Evolutionary conservation across 2,329 filamentous ascomycete genomes (phyloP), one percentile per base, ranked within the genome.

Genomic region (Calonectria montana): DNA sequence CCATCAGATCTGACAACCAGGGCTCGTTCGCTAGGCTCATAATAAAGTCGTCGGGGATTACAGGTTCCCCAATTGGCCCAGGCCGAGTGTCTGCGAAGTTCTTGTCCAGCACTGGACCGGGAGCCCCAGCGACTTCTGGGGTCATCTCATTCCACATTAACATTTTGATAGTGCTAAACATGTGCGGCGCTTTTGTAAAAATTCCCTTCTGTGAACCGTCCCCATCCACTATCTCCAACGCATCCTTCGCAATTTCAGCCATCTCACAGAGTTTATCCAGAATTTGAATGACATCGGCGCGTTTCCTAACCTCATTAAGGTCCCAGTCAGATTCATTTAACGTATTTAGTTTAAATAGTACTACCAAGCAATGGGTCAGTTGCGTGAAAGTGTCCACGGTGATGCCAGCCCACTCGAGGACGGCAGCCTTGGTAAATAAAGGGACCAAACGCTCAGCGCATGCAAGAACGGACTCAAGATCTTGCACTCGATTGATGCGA

Each of bases 301-400:
- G 59, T 31, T 35, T 57, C 13, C 23, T 67, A 10, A 76, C 75
- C 15, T 74, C 72, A 16, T 59, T 41, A 0, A 31, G 15, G 15
- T 73, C 68, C 75, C 75, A 76, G 2, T 57, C 55, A 2, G 53
- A 45, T 15, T 76, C 75, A 0, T 64, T 41, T 2, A 74, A 35
- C 1, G 48, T 74, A 25, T 25, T 64, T 4, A 76, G 55, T 21
- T 73, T 76, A 31, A 74, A 75, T 8, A 75, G 63, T 16, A 74
- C 68, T 5, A 74, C 69, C 2, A 76, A 18, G 21, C 70, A 71
- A 31, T 74, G 70, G 0, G 63, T 67, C 18, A 75, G 65, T 27
- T 75, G 72, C 1, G 68, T 72, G 39, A 72, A 76, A 15, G 45
- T 39, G 27, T 76, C 75, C 39, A 76, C 75, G 15, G n/a, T 72